Percentiles rank a stretch among this genome's conserved stretches.
Conservation (phyloP, 2,329 filamentous ascomycete genomes). For the Plectosphaerella cucumerina region DNA sequence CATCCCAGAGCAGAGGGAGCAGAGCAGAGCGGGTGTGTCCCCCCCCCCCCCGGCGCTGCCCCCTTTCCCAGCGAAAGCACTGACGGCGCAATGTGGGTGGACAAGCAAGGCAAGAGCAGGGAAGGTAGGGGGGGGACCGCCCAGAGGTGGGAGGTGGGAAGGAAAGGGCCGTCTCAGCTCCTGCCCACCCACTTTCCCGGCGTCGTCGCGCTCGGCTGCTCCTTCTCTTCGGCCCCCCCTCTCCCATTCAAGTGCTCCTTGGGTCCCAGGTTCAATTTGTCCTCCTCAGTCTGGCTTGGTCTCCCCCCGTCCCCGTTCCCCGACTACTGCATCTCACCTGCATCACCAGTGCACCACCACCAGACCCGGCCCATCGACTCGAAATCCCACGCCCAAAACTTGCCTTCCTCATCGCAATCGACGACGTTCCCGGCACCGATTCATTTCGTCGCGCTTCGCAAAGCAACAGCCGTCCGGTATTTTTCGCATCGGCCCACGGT, state of each 20-base stretch:
- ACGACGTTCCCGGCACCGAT: not conserved
- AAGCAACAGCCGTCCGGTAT: too few species aligned
- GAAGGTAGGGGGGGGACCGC: not conserved
- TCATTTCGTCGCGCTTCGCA: not conserved
- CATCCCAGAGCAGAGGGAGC: too few species aligned
- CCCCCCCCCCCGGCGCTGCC: not conserved
- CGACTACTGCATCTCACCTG: not conserved
- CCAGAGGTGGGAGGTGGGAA: not conserved
- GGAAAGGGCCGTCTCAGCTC: too few species aligned
- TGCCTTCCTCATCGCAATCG: not conserved
- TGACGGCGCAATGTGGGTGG: constrained; percentile 4
- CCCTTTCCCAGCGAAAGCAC: not conserved
- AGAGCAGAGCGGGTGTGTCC: too few species aligned
- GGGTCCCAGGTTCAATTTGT: not conserved
- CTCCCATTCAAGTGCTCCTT: not conserved
- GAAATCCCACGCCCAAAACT: not conserved
- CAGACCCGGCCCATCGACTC: not conserved
- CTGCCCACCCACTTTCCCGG: too few species aligned
- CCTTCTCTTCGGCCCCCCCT: not conserved
- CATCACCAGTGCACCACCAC: not conserved
- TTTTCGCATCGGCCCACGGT: too few species aligned
- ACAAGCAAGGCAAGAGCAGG: not conserved
- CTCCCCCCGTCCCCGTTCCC: not conserved
- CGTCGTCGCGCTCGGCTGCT: not conserved
- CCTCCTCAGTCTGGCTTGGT: constrained; percentile 1